These are phyloP conservation scores for Pezizomycotina sp. DNA, from an alignment of 2,329 filamentous ascomycete genomes.

Conservation along the genomic window DNA sequence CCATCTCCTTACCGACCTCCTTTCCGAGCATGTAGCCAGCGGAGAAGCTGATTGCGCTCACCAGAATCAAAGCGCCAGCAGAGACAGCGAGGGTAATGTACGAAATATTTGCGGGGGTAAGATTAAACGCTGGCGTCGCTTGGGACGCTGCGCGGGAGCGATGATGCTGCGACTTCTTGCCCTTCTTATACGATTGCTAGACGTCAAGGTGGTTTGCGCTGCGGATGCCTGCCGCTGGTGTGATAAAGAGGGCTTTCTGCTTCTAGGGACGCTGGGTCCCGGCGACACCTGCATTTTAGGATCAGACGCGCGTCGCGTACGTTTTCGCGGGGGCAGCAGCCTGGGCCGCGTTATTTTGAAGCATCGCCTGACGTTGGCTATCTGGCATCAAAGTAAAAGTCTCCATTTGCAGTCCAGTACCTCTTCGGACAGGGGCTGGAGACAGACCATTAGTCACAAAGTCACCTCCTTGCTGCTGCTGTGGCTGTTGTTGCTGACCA, in stretches of 20 bases:
- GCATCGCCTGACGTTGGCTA: too few relatives aligned
- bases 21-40: conserved; percentile 52
- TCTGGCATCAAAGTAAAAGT: neutral
- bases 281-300: too few relatives aligned
- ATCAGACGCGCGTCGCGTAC: too few relatives aligned
- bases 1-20: conserved; percentile 48
- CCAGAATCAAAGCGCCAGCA: conserved; percentile 49
- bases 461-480: conserved; percentile 7
- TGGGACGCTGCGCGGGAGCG: too few relatives aligned
- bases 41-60: conserved; percentile 52
- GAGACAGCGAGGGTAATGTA: conserved; percentile 35
- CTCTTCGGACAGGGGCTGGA: neutral
- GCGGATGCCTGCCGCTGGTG: too few relatives aligned
- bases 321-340: neutral
- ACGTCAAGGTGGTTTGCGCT: too few relatives aligned
- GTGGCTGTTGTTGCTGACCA: conserved; percentile 27
- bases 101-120: conserved; percentile 15
- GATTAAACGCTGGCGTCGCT: conserved; percentile 3
- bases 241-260: too few relatives aligned
- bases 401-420: conserved; percentile 1
- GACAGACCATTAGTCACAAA: conserved; percentile 6
- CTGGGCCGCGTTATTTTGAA: neutral
- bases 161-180: neutral
- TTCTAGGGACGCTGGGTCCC: too few relatives aligned
- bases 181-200: neutral